Evolutionary conservation across 176 grass and related monocot genomes (phyloP), one percentile per base, ranked within the genome.

Genomic region (Pontederia crassipes): DNA sequence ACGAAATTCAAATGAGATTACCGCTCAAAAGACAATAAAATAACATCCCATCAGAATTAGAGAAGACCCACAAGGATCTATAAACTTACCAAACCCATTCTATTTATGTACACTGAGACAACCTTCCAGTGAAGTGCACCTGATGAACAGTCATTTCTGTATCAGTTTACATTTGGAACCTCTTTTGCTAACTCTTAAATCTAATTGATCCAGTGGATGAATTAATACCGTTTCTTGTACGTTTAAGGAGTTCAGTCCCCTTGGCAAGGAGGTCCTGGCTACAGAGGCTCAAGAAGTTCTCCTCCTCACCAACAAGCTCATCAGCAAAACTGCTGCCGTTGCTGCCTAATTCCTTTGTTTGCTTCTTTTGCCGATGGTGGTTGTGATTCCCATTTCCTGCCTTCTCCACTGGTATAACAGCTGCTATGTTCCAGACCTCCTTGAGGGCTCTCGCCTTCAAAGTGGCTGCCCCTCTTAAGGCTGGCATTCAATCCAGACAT

Each of bases 361-460:
- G 78, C 73, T 79, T 90, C n/a, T 52, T 74, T 11, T 60, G 67
- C 10, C 75, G 74, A 4, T 64, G 76, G 17, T 79, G 78, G 26
- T 63, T 47, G 58, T 72, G 74, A 26, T 56, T 56, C 51, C 55
- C 70, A 7, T 71, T 47, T 14, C 51, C 45, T 48, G 77, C 82
- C 52, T 92, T 92, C 74, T 98, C 93, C 55, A 98, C 93, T 9
- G 93, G 93, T 50, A 86, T 98, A 48, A 98, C 93, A 13, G 93
- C 93, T 0, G 93, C 84, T 0, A 79, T 86, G 65, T 92, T 98
- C 77, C 93, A 83, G 12, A 62, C 93, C 45, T 98, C 93, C 74
- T 92, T 89, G 16, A 86, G 57, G 15, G 69, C 84, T 57, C 93
- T 80, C 4, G 84, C 88, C 79, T 82, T 98, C 28, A 98, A 67